A percentile compares a stretch with the other conserved stretches of the same genome.
phyloP scores from a whole-genome alignment of 345 rosid genomes.

The Mangifera indica region DNA sequence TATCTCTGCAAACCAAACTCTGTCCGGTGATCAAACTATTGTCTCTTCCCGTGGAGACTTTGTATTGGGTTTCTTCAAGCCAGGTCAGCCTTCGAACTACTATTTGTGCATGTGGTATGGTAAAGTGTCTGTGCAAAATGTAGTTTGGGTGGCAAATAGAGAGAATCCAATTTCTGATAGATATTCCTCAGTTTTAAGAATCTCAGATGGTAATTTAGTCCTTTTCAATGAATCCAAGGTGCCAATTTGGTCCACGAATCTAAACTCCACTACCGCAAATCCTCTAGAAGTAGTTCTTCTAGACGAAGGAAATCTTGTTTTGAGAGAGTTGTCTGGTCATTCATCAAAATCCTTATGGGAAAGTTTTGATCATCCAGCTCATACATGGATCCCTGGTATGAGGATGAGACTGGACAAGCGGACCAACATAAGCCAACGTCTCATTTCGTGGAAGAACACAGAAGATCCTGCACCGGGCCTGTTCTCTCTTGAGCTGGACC shows the following conservation, averaged over 20 bases:
- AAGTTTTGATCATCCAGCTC: slow-evolving; percentile 61
- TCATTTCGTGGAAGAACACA: slow-evolving; percentile 56
- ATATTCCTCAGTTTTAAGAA: slow-evolving; percentile 40
- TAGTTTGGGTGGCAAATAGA: slow-evolving; percentile 80
- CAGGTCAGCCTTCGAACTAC: slow-evolving; percentile 47
- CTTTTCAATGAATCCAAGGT: slow-evolving; percentile 44
- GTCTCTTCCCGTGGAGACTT: slow-evolving; percentile 45
- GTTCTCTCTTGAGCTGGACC: slow-evolving; percentile 60
- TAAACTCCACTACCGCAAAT: slow-evolving; percentile 32
- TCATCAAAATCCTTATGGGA: slow-evolving; percentile 47
- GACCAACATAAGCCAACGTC: slow-evolving; percentile 34
- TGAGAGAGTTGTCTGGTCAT: slow-evolving; percentile 33
- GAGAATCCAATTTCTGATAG: slow-evolving; percentile 48
- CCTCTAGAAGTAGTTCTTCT: slow-evolving; percentile 45
- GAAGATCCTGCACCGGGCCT: slow-evolving; percentile 70
- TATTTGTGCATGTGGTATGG: slow-evolving; percentile 73
- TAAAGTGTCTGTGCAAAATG: slow-evolving; percentile 25
- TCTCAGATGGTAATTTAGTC: slow-evolving; percentile 60
- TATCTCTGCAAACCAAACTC: slow-evolving; percentile 44
- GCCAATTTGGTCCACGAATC: slow-evolving; percentile 64
- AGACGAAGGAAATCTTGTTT: slow-evolving; percentile 63
- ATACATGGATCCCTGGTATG: slow-evolving; percentile 70
- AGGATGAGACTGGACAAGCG: slow-evolving; percentile 46
- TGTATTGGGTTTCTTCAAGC: slow-evolving; percentile 57
- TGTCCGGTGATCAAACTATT: slow-evolving; percentile 61